A percentile compares a stretch with the other conserved stretches of the same genome.
Evolutionary conservation across 306 rosid genomes (phyloP).

Genomic region (Comarum palustre): DNA sequence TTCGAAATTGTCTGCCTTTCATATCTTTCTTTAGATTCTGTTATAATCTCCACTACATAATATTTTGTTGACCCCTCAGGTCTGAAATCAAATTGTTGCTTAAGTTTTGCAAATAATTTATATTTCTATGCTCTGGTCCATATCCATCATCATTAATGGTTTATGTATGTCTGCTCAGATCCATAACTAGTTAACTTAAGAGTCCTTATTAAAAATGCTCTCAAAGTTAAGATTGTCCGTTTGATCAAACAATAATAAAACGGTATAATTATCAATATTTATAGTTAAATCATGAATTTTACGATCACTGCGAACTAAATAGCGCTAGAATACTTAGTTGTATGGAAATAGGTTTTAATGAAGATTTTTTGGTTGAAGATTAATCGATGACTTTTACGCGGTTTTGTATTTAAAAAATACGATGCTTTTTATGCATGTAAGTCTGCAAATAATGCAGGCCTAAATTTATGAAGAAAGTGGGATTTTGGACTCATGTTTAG

Average conservation of each 20-base stretch:
- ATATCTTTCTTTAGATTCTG: constrained; percentile 20
- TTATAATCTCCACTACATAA: neutral
- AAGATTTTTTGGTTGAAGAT: too few species aligned
- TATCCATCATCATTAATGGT: neutral
- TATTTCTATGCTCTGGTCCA: neutral
- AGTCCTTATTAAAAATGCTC: too few species aligned
- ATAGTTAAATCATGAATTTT: too few species aligned
- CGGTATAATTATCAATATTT: too few species aligned
- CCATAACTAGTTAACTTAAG: too few species aligned
- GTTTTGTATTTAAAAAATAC: neutral
- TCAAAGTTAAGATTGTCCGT: too few species aligned
- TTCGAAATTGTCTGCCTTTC: constrained; percentile 8
- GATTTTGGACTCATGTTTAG: constrained; percentile 21
- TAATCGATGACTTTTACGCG: too few species aligned
- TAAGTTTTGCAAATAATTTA: neutral
- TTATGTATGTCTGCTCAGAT: neutral
- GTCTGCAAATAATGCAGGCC: constrained; percentile 6
- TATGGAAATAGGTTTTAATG: too few species aligned
- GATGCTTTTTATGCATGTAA: neutral
- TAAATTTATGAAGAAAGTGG: neutral
- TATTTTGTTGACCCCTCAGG: neutral
- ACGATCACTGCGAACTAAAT: neutral
- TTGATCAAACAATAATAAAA: too few species aligned
- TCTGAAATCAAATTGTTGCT: neutral
- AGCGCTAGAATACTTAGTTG: neutral